phyloP scores from a whole-genome alignment of 2,329 filamentous ascomycete genomes.

The Fusarium falciforme region DNA sequence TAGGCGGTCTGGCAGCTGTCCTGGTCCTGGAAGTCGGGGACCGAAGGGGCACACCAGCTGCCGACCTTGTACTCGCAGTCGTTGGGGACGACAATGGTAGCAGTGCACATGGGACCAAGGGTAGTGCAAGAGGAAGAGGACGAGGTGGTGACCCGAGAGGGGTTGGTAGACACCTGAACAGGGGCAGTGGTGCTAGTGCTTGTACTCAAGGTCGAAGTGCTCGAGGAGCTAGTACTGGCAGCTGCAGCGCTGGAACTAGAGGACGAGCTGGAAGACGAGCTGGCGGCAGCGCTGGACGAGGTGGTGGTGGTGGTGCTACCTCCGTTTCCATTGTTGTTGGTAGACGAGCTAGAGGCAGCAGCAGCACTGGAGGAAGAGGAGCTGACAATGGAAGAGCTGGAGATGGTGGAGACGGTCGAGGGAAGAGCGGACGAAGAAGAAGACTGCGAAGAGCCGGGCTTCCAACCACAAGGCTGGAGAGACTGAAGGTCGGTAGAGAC shows the following conservation, averaged over 20 bases:
- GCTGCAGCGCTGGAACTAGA: slow-evolving; percentile 10
- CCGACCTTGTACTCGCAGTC: slow-evolving; percentile 67
- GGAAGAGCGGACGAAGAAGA: slow-evolving; percentile 2
- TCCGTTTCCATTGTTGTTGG: background rate
- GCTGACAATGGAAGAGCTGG: slow-evolving; percentile 1
- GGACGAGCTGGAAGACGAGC: background rate
- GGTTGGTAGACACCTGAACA: slow-evolving; percentile 35
- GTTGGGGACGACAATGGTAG: slow-evolving; percentile 57
- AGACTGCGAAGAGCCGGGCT: slow-evolving; percentile 32
- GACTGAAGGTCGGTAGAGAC: slow-evolving; percentile 62
- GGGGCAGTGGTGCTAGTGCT: slow-evolving; percentile 33
- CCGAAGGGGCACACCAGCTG: slow-evolving; percentile 63
- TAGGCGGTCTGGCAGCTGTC: slow-evolving; percentile 55
- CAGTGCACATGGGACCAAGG: slow-evolving; percentile 58
- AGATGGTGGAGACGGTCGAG: slow-evolving; percentile 17
- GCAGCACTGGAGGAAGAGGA: slow-evolving; percentile 33
- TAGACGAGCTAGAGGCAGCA: slow-evolving; percentile 8
- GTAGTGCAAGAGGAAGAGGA: slow-evolving; percentile 48
- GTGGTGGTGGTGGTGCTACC: background rate
- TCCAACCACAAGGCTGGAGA: slow-evolving; percentile 60
- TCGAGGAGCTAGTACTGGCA: slow-evolving; percentile 11
- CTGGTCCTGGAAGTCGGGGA: slow-evolving; percentile 61
- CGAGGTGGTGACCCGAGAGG: slow-evolving; percentile 40
- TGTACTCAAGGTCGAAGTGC: slow-evolving; percentile 2
- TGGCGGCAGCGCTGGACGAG: background rate